Evolutionary conservation across 371 early-diverging fungal species (phyloP).

Genomic region (Nematocida homosporus): DNA sequence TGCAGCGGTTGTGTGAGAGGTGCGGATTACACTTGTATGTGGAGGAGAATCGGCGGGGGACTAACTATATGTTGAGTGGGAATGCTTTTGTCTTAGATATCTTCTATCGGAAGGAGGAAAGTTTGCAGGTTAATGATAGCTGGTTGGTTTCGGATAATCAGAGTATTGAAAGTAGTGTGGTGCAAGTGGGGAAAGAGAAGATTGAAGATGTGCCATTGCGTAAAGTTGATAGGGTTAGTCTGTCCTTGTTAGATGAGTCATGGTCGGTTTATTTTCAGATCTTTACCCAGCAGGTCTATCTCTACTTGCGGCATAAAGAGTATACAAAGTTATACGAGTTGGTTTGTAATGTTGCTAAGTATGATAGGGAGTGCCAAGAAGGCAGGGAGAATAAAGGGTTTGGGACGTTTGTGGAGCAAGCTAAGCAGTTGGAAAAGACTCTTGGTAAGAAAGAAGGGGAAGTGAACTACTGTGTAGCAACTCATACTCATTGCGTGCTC

Average conservation of each 20-base stretch:
- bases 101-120: conserved; percentile 46
- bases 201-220: background rate
- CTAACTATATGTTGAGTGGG: conserved; percentile 51
- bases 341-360: background rate
- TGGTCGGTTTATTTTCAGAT: conserved; percentile 29
- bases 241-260: conserved; percentile 41
- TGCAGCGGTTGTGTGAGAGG: conserved; percentile 30
- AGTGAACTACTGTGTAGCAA: background rate
- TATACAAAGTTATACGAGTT: conserved; percentile 4
- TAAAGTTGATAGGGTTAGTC: conserved; percentile 9
- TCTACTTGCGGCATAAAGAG: conserved; percentile 21
- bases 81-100: conserved; percentile 50
- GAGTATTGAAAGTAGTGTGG: conserved; percentile 26
- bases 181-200: conserved; percentile 37
- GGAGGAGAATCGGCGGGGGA: conserved; percentile 20
- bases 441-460: background rate
- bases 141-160: conserved; percentile 7
- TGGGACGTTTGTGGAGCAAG: background rate
- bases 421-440: background rate
- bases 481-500: background rate
- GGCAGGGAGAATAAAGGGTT: background rate
- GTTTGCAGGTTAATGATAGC: background rate
- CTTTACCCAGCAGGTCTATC: background rate
- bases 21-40: conserved; percentile 26
- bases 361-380: conserved; percentile 25